phyloP scores from a whole-genome alignment of 805 yeast species.

The Komagataella phaffii region DNA sequence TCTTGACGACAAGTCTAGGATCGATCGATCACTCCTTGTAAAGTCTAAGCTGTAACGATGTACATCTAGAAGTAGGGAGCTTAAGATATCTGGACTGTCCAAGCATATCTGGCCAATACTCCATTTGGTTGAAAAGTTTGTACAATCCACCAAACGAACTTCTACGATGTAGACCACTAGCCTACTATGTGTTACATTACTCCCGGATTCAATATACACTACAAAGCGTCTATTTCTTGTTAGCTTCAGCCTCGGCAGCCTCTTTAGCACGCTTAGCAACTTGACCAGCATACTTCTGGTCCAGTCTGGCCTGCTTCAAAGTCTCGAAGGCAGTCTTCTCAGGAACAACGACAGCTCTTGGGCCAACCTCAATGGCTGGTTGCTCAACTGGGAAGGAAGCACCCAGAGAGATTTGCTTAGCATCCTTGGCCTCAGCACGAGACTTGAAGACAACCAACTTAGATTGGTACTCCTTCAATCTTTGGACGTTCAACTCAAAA shows the following conservation, averaged over 20 bases:
- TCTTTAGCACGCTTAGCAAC: conserved; percentile 97
- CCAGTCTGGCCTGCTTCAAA: conserved; percentile 90
- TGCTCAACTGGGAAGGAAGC: conserved; percentile 88
- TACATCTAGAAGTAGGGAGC: too few relatives aligned
- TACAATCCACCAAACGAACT: background rate
- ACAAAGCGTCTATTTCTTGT: conserved; percentile 60
- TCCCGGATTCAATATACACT: background rate
- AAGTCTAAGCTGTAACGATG: background rate
- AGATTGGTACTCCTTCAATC: conserved; percentile 93
- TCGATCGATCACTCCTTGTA: background rate
- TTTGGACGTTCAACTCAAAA: conserved; percentile 86
- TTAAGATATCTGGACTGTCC: too few relatives aligned
- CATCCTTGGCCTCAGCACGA: conserved; percentile 64
- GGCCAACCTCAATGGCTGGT: conserved; percentile 53
- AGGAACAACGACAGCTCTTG: conserved; percentile 80
- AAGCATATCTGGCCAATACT: too few relatives aligned
- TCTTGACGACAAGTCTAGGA: background rate
- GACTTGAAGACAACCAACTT: conserved; percentile 94
- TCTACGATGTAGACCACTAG: background rate
- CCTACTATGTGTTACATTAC: background rate
- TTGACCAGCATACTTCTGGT: conserved; percentile 87
- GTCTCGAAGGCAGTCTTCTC: conserved; percentile 78
- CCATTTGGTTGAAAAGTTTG: too few relatives aligned
- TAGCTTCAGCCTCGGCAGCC: conserved; percentile 98
- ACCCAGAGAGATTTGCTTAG: conserved; percentile 61